phyloP scores from a whole-genome alignment of 2,329 filamentous ascomycete genomes.

The Myriangium duriaei region DNA sequence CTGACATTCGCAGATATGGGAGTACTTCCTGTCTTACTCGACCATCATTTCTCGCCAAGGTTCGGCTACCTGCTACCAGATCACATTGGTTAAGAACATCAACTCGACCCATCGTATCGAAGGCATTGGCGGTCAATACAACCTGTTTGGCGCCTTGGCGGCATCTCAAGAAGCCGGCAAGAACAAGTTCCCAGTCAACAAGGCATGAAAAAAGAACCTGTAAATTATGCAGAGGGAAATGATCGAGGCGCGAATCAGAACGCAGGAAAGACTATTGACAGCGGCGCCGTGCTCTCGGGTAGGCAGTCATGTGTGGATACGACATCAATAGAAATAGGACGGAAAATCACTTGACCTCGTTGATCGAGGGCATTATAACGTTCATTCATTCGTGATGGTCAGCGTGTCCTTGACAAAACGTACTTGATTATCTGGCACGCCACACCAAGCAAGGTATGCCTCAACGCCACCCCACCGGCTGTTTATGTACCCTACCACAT shows the following conservation, averaged over 20 bases:
- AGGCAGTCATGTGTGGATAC: too few relatives aligned
- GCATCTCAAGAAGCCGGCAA: slow-evolving; percentile 30
- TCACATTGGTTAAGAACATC: slow-evolving; percentile 78
- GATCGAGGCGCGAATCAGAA: too few relatives aligned
- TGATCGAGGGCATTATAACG: neutral
- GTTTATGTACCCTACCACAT: slow-evolving; percentile 46
- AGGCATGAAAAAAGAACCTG: slow-evolving; percentile 10
- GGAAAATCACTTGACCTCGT: too few relatives aligned
- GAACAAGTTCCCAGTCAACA: slow-evolving; percentile 19
- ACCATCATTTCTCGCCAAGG: slow-evolving; percentile 78
- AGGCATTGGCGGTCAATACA: slow-evolving; percentile 57
- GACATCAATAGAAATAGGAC: too few relatives aligned
- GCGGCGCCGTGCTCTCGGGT: too few relatives aligned
- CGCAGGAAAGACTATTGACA: too few relatives aligned
- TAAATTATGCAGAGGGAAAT: too few relatives aligned
- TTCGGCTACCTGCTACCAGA: slow-evolving; percentile 74
- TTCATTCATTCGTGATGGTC: neutral
- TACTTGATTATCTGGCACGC: slow-evolving; percentile 30
- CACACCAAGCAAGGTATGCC: slow-evolving; percentile 52
- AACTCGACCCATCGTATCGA: slow-evolving; percentile 75
- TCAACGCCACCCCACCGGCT: slow-evolving; percentile 53
- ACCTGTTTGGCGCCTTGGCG: slow-evolving; percentile 52
- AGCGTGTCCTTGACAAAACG: slow-evolving; percentile 7
- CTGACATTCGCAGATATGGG: slow-evolving; percentile 77
- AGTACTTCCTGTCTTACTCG: slow-evolving; percentile 78